Percentiles rank a stretch among this genome's conserved stretches.
These are phyloP conservation scores for Madurella mycetomatis DNA, from an alignment of 2,329 filamentous ascomycete genomes.

Conservation along the genomic window DNA sequence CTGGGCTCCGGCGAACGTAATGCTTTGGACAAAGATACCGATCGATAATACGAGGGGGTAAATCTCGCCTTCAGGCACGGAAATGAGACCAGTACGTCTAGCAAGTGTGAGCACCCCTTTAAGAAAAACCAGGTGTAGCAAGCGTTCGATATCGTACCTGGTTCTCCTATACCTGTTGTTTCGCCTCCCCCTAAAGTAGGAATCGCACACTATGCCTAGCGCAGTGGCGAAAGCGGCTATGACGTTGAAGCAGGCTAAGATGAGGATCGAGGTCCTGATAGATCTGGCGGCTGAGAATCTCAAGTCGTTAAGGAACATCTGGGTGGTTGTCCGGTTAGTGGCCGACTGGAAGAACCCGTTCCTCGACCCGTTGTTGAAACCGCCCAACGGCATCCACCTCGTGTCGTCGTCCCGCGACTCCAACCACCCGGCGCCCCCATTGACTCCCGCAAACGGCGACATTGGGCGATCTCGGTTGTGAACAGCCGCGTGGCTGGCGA, in stretches of 20 bases:
- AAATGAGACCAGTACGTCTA: slow-evolving; percentile 38
- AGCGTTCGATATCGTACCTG: slow-evolving; percentile 32
- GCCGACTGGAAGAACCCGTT: slow-evolving; percentile 24
- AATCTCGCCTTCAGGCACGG: slow-evolving; percentile 45
- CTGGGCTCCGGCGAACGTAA: slow-evolving; percentile 54
- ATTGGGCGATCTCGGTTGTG: slow-evolving; percentile 23
- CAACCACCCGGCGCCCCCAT: slow-evolving; percentile 28
- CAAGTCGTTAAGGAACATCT: slow-evolving; percentile 45
- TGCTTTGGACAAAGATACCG: slow-evolving; percentile 54
- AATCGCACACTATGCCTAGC: slow-evolving; percentile 53
- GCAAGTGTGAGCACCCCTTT: slow-evolving; percentile 2
- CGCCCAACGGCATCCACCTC: slow-evolving; percentile 13
- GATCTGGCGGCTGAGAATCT: slow-evolving; percentile 52
- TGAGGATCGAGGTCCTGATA: slow-evolving; percentile 57
- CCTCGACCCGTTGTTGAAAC: slow-evolving; percentile 18
- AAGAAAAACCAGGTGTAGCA: background rate
- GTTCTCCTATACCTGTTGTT: slow-evolving; percentile 38
- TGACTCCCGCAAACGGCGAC: slow-evolving; percentile 25
- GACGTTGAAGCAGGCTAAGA: slow-evolving; percentile 58
- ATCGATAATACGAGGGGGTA: slow-evolving; percentile 55
- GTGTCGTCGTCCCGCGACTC: slow-evolving; percentile 29
- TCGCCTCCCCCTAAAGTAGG: slow-evolving; percentile 44
- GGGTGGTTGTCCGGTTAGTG: slow-evolving; percentile 41
- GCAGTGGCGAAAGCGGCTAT: slow-evolving; percentile 54
- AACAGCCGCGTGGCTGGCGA: slow-evolving; percentile 26